Evolutionary conservation across 768 basidiomycete genomes (phyloP).

Genomic region (Thelephora aurantiotincta): DNA sequence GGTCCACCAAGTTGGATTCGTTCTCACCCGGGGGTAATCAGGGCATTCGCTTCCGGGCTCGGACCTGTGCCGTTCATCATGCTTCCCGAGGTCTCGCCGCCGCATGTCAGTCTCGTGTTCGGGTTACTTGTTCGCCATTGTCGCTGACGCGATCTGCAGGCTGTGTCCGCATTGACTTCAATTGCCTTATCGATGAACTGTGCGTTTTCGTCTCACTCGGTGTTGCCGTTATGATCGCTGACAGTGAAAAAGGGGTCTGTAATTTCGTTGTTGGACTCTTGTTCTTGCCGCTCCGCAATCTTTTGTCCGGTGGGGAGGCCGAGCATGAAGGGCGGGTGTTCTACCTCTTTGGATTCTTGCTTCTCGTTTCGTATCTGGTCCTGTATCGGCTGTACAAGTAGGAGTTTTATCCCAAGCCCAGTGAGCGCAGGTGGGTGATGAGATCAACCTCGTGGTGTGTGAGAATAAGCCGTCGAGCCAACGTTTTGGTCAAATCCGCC

Average conservation of each 20-base stretch:
- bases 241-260: constrained; percentile 43
- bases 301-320: constrained; percentile 44
- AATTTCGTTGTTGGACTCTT: constrained; percentile 78
- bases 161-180: constrained; percentile 70
- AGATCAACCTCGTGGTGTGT: no score
- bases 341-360: constrained; percentile 59
- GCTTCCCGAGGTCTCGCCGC: constrained; percentile 79
- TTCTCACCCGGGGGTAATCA: constrained; percentile 13
- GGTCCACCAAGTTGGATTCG: not conserved
- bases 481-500: not conserved
- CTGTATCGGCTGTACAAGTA: no score
- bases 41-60: constrained; percentile 80
- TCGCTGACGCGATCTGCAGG: constrained; percentile 24
- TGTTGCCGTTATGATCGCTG: not conserved
- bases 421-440: no score
- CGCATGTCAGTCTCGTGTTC: constrained; percentile 36
- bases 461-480: no score
- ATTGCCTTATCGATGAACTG: constrained; percentile 62
- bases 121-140: not conserved
- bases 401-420: no score
- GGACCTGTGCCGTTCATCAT: constrained; percentile 92
- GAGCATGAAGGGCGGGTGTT: constrained; percentile 78
- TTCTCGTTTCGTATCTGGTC: constrained; percentile 14
- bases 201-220: constrained; percentile 18
- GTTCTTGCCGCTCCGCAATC: constrained; percentile 75